A percentile compares a stretch with the other conserved stretches of the same genome.
phyloP scores from a whole-genome alignment of 2,329 filamentous ascomycete species.

The Neoscytalidium dimidiatum region DNA sequence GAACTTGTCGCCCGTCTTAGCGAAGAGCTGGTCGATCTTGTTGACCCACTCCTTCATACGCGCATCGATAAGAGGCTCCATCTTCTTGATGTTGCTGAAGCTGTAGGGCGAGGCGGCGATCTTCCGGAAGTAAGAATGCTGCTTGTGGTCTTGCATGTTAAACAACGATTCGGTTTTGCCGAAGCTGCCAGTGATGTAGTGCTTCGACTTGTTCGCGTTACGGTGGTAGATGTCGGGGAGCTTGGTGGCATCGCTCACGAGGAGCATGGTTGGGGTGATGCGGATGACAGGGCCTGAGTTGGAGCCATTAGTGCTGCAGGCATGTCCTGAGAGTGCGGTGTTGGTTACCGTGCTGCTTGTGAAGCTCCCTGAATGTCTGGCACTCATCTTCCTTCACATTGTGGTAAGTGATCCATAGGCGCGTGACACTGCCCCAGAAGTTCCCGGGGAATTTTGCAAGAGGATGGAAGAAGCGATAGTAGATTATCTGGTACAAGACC shows the following conservation, averaged over 20 bases:
- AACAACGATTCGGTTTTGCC: slow-evolving; percentile 58
- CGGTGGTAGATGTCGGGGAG: slow-evolving; percentile 59
- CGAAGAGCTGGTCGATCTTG: slow-evolving; percentile 52
- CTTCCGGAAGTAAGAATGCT: slow-evolving; percentile 57
- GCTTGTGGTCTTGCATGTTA: slow-evolving; percentile 57
- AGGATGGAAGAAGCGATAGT: slow-evolving; percentile 54
- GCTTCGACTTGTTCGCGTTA: slow-evolving; percentile 58
- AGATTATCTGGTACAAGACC: slow-evolving; percentile 40
- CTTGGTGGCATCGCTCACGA: slow-evolving; percentile 56
- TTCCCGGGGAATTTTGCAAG: slow-evolving; percentile 56
- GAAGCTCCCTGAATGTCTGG: slow-evolving; percentile 43
- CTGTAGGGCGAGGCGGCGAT: slow-evolving; percentile 58
- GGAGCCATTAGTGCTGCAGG: background rate
- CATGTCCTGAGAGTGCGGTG: background rate
- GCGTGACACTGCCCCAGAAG: slow-evolving; percentile 56
- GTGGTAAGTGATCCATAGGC: slow-evolving; percentile 56
- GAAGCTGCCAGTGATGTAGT: slow-evolving; percentile 61
- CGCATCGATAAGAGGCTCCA: slow-evolving; percentile 58
- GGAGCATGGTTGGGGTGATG: slow-evolving; percentile 55
- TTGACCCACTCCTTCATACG: slow-evolving; percentile 54
- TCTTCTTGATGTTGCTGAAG: slow-evolving; percentile 59
- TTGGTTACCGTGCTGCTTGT: slow-evolving; percentile 51
- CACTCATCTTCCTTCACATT: slow-evolving; percentile 52
- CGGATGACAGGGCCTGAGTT: slow-evolving; percentile 54
- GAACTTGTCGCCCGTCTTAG: slow-evolving; percentile 46